A percentile compares a stretch with the other conserved stretches of the same genome.
Conservation (phyloP, 768 basidiomycete genomes). For the Russula compacta region DNA sequence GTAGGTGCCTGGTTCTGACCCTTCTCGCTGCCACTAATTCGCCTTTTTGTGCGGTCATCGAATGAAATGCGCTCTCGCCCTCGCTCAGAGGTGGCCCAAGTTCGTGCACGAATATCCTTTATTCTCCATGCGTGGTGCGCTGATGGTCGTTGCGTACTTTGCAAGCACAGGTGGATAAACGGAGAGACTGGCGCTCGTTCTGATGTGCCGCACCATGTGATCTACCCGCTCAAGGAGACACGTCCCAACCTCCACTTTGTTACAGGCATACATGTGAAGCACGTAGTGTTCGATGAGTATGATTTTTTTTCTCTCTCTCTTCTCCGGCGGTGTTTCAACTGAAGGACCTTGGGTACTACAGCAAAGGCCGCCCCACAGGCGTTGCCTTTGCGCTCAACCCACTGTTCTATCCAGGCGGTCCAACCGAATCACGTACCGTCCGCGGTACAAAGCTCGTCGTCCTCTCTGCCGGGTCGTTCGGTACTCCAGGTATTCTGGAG, state of each 20-base stretch:
- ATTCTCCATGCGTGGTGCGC: background rate
- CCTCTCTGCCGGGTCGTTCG: slow-evolving; percentile 33
- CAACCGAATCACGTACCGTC: slow-evolving; percentile 14
- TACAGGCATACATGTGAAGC: slow-evolving; percentile 29
- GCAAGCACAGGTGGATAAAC: slow-evolving; percentile 43
- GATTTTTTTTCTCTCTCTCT: slow-evolving; percentile 3
- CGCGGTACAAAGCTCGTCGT: slow-evolving; percentile 31
- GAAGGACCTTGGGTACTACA: slow-evolving; percentile 5
- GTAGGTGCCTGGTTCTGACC: slow-evolving; percentile 10
- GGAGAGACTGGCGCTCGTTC: slow-evolving; percentile 44
- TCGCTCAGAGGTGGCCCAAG: slow-evolving; percentile 47
- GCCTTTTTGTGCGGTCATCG: background rate
- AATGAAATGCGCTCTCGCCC: background rate
- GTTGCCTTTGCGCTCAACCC: slow-evolving; percentile 30
- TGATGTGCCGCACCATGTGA: slow-evolving; percentile 38
- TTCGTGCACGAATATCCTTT: slow-evolving; percentile 22
- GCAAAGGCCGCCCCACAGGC: slow-evolving; percentile 31
- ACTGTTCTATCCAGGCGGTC: slow-evolving; percentile 19
- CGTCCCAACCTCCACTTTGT: slow-evolving; percentile 27
- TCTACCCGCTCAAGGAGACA: slow-evolving; percentile 28
- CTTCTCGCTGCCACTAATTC: no score
- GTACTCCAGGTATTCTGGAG: slow-evolving; percentile 45
- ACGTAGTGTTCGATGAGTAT: slow-evolving; percentile 29
- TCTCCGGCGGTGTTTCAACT: background rate
- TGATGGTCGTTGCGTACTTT: background rate